Base-by-base conservation (phyloP, 140 eudicot genomes). In the Ambrosia hybrid region DNA sequence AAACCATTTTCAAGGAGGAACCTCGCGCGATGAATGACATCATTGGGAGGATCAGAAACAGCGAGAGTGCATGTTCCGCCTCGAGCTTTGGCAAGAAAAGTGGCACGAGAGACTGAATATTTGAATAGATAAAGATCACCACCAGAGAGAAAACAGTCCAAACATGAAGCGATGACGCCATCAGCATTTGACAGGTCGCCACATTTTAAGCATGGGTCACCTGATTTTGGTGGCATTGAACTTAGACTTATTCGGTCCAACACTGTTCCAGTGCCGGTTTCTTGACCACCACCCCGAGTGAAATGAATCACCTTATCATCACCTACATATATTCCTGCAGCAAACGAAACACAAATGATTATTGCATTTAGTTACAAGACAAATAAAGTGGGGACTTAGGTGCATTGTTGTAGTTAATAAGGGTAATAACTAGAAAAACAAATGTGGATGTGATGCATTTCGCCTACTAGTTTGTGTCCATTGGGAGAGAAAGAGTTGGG, bases 41-140 rank as follows among this genome's bases (percentile, higher is more conserved):
- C 90, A 38, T 86, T 86, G 0, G 95, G 76, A 8, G 97, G 92
- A 61, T 95, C 99, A 7, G 92, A 78, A 4, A 4, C 38, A 51
- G 95, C 96, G 6, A 88, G 86, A 15, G 99, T 88, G 78, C 99
- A 95, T 13, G 97, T 95, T 70, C 97, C 99, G 11, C 99, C 97
- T 56, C 97, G 96, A 51, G 89, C 96, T 80, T 91, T 91, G 78
- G 96, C 96, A 1, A 95, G 85, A 60, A 95, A 95, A 66, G 76
- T 9, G 49, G 80, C 80, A 9, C 89, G 86, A 11, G 87, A 70
- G 74, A 82, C 88, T 13, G 76, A 77, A 38, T 95, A 95, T 75
- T 74, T 76, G 74, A 95, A 95, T 8, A 74, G 65, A 63, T 95
- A 91, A 4, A 95, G 91, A n/a, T 95, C 96, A 5, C 84, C 95